Evolutionary conservation across 345 rosid species (phyloP), one percentile per base, ranked within the genome.

Genomic region (Eucalyptus sideroxylon): DNA sequence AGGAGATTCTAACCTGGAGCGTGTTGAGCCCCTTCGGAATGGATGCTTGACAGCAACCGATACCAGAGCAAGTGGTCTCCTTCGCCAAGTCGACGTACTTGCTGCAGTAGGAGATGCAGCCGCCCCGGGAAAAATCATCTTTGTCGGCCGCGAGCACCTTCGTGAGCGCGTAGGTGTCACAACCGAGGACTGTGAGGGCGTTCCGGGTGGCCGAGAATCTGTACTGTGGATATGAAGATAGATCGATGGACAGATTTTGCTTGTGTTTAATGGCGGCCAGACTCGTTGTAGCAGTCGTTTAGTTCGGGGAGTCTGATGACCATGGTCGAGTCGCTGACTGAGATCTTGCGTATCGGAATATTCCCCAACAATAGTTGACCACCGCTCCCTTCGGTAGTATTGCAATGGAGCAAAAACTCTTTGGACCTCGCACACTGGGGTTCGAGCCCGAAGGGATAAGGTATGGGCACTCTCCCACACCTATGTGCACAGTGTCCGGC

Each of bases 361-460:
- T 31, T 16, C 23, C 6, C 80, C 80, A 67, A 16, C 80, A 16
- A 2, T 34, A 31, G 40, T 67, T 0, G 23, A 16, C 2, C 6
- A 31, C 21, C 12, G 4, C 42, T 67, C 42, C 42, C 80, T 8
- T 16, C 12, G 40, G 40, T 1, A 1, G 3, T 67, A 4, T 0
- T 67, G 80, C 80, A 67, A 16, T 16, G 1, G 80, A 67, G 80
- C 80, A 31, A 31, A 67, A 67, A 67, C 40, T 67, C 80, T 1
- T 1, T 0, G 24, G 80, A 31, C 0, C 42, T 31, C 42, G 2
- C 80, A 0, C 42, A 31, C 2, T 1, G 0, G 80, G 0, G 80
- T 8, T 31, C 12, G 80, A 67, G 80, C 42, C 42, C 42, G 24
- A 67, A 67, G 11, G 80, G 80, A 67, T 31, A 67, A 67, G 4